Conservation (phyloP, 768 basidiomycete species). For the Termitomyces sp. region DNA sequence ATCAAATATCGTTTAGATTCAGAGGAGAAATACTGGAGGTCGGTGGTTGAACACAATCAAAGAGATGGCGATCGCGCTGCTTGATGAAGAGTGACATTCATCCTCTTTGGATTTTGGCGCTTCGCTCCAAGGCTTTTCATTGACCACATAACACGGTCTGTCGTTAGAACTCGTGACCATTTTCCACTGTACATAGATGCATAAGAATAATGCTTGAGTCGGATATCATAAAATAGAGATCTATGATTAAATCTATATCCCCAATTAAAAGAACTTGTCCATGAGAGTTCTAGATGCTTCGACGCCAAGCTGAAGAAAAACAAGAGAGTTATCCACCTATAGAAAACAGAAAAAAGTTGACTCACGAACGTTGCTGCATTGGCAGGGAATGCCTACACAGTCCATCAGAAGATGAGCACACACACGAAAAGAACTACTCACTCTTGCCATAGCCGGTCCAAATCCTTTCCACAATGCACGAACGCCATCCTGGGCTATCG, state of each 20-base stretch:
- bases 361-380: constrained; percentile 92
- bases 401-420: not conserved
- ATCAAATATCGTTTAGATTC: no score
- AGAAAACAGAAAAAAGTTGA: constrained; percentile 13
- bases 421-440: constrained; percentile 28
- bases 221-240: not conserved
- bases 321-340: constrained; percentile 7
- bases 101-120: constrained; percentile 10
- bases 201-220: not conserved
- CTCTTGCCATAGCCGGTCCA: constrained; percentile 93
- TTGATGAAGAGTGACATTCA: constrained; percentile 6
- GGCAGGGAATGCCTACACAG: constrained; percentile 82
- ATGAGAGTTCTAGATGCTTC: constrained; percentile 83
- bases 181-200: not conserved
- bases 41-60: no score
- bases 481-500: constrained; percentile 84
- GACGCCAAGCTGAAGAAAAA: constrained; percentile 69
- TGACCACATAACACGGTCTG: not conserved
- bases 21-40: no score
- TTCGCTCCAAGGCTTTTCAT: no score
- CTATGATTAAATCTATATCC: not conserved
- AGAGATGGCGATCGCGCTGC: constrained; percentile 32
- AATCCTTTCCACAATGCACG: constrained; percentile 94
- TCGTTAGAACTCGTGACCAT: constrained; percentile 1
- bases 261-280: constrained; percentile 53